A percentile compares a stretch with the other conserved stretches of the same genome.
phyloP scores from a whole-genome alignment of 2,329 filamentous ascomycete genomes.

The Epichloe glyceriae region DNA sequence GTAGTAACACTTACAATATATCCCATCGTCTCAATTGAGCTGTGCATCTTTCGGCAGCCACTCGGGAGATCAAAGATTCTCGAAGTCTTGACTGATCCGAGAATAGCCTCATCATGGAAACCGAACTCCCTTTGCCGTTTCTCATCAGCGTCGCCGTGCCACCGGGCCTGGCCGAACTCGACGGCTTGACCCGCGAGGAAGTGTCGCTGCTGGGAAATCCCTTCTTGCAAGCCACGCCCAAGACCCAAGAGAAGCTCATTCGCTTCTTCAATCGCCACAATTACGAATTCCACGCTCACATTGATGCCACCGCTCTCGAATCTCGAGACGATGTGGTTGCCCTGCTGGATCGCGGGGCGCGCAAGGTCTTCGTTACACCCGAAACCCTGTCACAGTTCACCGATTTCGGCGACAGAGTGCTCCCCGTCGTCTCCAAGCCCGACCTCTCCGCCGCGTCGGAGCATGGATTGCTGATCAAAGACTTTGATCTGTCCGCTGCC shows the following conservation, averaged over 20 bases:
- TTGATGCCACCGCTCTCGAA: slow-evolving; percentile 61
- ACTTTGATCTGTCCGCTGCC: slow-evolving; percentile 32
- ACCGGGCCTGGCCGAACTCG: slow-evolving; percentile 32
- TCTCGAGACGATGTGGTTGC: slow-evolving; percentile 62
- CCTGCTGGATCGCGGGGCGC: slow-evolving; percentile 73
- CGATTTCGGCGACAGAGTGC: slow-evolving; percentile 43
- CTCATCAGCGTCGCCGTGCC: slow-evolving; percentile 43
- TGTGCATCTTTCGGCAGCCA: neutral
- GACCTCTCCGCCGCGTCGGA: slow-evolving; percentile 33
- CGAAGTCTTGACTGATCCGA: neutral
- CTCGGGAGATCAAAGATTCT: neutral
- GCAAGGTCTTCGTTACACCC: slow-evolving; percentile 68
- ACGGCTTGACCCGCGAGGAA: slow-evolving; percentile 43
- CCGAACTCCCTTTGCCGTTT: slow-evolving; percentile 50
- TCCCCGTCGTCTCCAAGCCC: slow-evolving; percentile 35
- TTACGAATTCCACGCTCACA: slow-evolving; percentile 48
- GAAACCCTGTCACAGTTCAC: slow-evolving; percentile 49
- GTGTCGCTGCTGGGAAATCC: slow-evolving; percentile 45
- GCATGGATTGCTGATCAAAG: slow-evolving; percentile 38
- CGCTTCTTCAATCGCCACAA: slow-evolving; percentile 36
- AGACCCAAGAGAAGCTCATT: slow-evolving; percentile 32
- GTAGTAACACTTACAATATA: neutral
- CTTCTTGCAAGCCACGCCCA: slow-evolving; percentile 41
- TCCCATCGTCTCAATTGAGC: neutral
- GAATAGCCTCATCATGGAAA: slow-evolving; percentile 39